A percentile compares a stretch with the other conserved stretches of the same genome.
These are phyloP conservation scores for Curvularia eragrostidis DNA, from an alignment of 2,329 filamentous ascomycete species.

Conservation along the genomic window DNA sequence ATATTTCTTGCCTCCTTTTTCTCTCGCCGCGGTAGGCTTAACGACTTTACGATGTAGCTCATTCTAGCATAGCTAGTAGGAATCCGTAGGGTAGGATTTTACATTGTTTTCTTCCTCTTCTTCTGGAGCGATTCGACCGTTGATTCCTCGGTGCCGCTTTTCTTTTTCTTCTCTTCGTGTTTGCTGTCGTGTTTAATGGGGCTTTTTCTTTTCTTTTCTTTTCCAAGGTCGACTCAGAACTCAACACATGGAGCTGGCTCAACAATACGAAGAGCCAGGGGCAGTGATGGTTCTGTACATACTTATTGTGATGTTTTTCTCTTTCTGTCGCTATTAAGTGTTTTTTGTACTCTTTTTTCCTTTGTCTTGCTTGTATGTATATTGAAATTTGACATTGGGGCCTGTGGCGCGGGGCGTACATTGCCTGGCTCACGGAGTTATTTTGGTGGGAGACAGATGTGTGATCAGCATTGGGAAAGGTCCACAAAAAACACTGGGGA, in stretches of 20 bases:
- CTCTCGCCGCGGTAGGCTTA: background rate
- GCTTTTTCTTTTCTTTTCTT: slow-evolving; percentile 13
- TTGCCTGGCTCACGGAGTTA: background rate
- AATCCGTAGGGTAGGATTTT: slow-evolving; percentile 10
- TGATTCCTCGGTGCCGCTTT: slow-evolving; percentile 1
- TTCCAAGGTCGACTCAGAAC: background rate
- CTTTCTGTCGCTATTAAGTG: background rate
- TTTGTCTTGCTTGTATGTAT: background rate
- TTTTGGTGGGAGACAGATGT: background rate
- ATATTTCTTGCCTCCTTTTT: slow-evolving; percentile 1
- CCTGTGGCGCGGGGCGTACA: background rate
- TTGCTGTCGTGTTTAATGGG: background rate
- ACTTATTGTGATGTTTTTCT: background rate
- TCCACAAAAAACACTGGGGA: no score
- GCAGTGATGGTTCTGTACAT: background rate
- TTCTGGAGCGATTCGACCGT: background rate
- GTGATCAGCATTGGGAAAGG: background rate
- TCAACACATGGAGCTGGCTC: slow-evolving; percentile 15
- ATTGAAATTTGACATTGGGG: background rate
- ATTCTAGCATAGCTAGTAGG: slow-evolving; percentile 3
- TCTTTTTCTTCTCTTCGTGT: background rate
- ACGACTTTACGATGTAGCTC: slow-evolving; percentile 4
- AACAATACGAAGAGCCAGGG: background rate
- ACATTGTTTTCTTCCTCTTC: slow-evolving; percentile 15
- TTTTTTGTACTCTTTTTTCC: background rate